Base-by-base conservation (phyloP, 1,284 basidiomycete species). In the Leccinum huronense region DNA sequence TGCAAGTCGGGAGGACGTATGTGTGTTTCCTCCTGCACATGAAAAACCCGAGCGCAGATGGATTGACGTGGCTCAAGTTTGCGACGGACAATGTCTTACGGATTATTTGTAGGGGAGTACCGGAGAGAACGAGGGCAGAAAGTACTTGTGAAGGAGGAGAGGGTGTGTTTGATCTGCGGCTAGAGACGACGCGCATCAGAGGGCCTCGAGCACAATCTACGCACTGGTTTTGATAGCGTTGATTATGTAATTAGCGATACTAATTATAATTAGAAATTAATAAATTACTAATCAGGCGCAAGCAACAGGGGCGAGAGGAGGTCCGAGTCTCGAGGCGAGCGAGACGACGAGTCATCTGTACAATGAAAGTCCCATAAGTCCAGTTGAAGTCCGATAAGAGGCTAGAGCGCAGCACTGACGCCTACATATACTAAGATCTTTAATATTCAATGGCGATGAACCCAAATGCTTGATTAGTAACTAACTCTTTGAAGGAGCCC, bases 21-120 rank as follows among this genome's bases (percentile, higher is more conserved):
- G 38, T 73, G 3, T 73, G 71, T 57, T 73, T 72, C 38, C 68
- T 72, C 3, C 65, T 72, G 2, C 63, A 72, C 16, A 62, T 59
- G 65, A 14, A 66, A 27, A n/a, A n/a, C n/a, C n/a, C n/a, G n/a
- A 11, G 27, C 57, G 14, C 9, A 45, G 31, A 61, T 13, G 58
- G 57, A 57, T n/a, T 62, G 19, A 63, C 62, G n/a, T 72, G 71
- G 72, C 64, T 73, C 55, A 74, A 74, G 63, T 64, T 74, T 48
- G 40, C 64, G 33, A 70, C 71, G 10, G 71, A 74, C 34, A 73
- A 74, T 54, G 36, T 70, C 13, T 58, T 74, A 36, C 58, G 54
- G 13, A 64, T 71, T 14, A 2, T 13, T 14, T 71, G 71, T 11
- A 59, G 1, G 6, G 51, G 51, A 16, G 0, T 33, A 19, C 31